Conservation (phyloP, 495 filamentous ascomycete genomes). For the Aspergillus indologenus region DNA sequence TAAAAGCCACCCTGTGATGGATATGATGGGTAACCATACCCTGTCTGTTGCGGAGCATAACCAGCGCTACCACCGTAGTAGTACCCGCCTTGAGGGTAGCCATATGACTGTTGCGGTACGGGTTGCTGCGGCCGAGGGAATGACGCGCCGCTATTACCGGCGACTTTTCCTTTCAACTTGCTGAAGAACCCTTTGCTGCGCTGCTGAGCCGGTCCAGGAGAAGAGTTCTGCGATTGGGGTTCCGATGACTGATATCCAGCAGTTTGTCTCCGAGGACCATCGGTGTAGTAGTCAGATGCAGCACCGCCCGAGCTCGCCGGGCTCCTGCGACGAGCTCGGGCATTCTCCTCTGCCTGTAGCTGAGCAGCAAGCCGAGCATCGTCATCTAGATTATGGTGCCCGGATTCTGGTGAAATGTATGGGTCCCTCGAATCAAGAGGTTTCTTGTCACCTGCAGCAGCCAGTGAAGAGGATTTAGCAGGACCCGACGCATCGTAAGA, state of each 20-base stretch:
- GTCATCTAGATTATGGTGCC: slow-evolving; percentile 49
- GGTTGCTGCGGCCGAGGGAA: slow-evolving; percentile 9
- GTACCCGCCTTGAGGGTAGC: slow-evolving; percentile 27
- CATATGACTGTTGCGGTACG: slow-evolving; percentile 27
- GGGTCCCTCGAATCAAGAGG: slow-evolving; percentile 60
- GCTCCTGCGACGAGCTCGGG: slow-evolving; percentile 42
- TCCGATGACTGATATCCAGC: slow-evolving; percentile 27
- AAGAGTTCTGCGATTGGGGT: slow-evolving; percentile 24
- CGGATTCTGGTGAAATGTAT: slow-evolving; percentile 32
- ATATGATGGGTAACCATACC: slow-evolving; percentile 34
- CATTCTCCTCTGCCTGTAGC: slow-evolving; percentile 80
- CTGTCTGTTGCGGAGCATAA: slow-evolving; percentile 40
- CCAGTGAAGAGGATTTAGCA: slow-evolving; percentile 28
- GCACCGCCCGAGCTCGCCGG: slow-evolving; percentile 29
- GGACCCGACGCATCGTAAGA: slow-evolving; percentile 53
- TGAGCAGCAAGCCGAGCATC: slow-evolving; percentile 73
- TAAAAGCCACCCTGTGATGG: slow-evolving; percentile 45
- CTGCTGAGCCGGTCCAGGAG: slow-evolving; percentile 32
- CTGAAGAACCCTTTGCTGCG: slow-evolving; percentile 44
- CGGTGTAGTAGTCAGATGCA: slow-evolving; percentile 45
- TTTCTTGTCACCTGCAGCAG: slow-evolving; percentile 52
- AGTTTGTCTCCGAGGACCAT: slow-evolving; percentile 24
- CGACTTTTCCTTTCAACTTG: slow-evolving; percentile 48
- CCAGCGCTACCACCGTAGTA: slow-evolving; percentile 18
- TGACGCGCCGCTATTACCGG: slow-evolving; percentile 13